A percentile compares a stretch with the other conserved stretches of the same genome.
phyloP scores from a whole-genome alignment of 2,329 filamentous ascomycete species.

The Grosmannia clavigera region DNA sequence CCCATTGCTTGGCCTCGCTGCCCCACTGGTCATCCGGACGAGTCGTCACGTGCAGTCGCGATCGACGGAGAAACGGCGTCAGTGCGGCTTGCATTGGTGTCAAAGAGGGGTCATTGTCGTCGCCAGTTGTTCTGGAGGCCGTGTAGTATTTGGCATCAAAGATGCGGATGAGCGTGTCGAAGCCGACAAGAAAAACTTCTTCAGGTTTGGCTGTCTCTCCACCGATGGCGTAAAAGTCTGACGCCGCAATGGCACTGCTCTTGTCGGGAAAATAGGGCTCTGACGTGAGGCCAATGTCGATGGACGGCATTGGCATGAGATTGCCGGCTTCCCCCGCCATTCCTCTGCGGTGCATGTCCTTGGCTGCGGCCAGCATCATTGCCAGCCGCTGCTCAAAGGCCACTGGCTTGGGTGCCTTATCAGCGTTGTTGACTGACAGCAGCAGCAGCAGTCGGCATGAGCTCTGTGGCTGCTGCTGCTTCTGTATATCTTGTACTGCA shows the following conservation, averaged over 20 bases:
- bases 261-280: constrained; percentile 67
- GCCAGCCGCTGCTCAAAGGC: constrained; percentile 53
- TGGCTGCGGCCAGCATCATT: constrained; percentile 60
- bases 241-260: constrained; percentile 40
- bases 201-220: constrained; percentile 16
- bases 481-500: constrained; percentile 22
- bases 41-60: constrained; percentile 51
- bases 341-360: constrained; percentile 29
- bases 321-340: background rate
- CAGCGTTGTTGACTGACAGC: constrained; percentile 52
- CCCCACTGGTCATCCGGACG: constrained; percentile 52
- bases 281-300: constrained; percentile 60
- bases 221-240: constrained; percentile 25
- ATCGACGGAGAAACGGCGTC: constrained; percentile 48
- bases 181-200: constrained; percentile 62
- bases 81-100: constrained; percentile 42
- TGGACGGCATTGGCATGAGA: constrained; percentile 15
- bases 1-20: constrained; percentile 36
- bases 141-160: constrained; percentile 61
- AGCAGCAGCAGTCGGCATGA: constrained; percentile 40
- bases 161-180: constrained; percentile 63
- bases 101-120: background rate
- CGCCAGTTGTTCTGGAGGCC: background rate
- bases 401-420: constrained; percentile 55
- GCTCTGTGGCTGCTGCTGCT: background rate